Evolutionary conservation across 495 filamentous ascomycete species (phyloP), one percentile per base, ranked within the genome.

Genomic region (Aspergillus bertholletiae): DNA sequence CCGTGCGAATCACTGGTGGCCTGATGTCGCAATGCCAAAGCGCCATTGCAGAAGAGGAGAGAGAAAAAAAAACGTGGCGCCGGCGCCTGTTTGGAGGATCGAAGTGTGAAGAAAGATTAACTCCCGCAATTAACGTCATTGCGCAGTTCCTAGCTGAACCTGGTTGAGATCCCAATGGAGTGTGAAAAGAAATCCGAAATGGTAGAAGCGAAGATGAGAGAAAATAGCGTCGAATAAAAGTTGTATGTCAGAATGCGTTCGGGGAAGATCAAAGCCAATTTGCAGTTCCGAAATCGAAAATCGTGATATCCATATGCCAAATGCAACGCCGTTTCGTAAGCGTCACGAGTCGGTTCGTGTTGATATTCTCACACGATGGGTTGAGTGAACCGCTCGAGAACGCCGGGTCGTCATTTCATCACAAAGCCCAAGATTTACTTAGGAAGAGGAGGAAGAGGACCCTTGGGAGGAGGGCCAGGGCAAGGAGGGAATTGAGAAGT

Each of bases 401-500:
- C 56, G 53, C 64, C 62, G 54, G 64, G 34, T 76, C 73, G 65
- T 76, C 64, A 69, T 55, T 62, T 70, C 70, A 60, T 70, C 61
- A 60, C 75, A 74, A 59, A 52, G 54, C 48, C 45, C 48, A 45
- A 43, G 39, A 67, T 78, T 70, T 87, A 83, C 77, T 88, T 88
- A 64, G 88, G 88, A 34, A 90, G 81, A 67, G 88, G 88, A 67
- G 89, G 89, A 18, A 93, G 85, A 74, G 89, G 89, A 55, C 89
- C 82, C 74, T 84, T 89, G 34, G 89, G 89, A 65, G 89, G 89
- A 57, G 89, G 89, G 63, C 89, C 89, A 4, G 89, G 89, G 82
- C 88, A 91, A 60, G 89, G 89, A 79, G 89, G 89, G 59, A 91
- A 85, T 53, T 72, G 68, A 65, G 71, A 67, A 58, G 84, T 79